Base-by-base conservation (phyloP, 371 early-diverging fungal genomes). In the Mucor circinelloides region DNA sequence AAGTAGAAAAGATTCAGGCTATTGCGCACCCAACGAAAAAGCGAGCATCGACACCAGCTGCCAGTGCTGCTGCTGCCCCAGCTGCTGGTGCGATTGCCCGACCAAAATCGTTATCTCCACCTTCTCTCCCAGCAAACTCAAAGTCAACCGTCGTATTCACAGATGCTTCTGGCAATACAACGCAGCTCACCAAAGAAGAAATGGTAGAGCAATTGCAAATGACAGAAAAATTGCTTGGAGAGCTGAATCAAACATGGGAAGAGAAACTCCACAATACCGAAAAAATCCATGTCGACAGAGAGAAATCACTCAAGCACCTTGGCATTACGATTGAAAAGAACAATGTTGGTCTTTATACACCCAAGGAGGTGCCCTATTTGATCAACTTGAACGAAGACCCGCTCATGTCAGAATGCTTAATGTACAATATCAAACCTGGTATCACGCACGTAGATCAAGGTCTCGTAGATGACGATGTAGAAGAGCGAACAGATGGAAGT, bases 311-410 rank as follows among this genome's bases (percentile, higher is more conserved):
- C 36, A 89, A 88, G 40, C 92, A 92, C 19, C 81, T 93, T 48
- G 94, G 93, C 19, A 92, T 93, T 56, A 76, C 87, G 3, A 78
- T 92, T 7, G 90, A 89, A 58, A 85, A 88, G 46, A 84, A 85
- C 38, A 81, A 88, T 15, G 87, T 91, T 6, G 94, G 94, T 1
- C 81, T 94, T 2, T 87, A 88, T 64, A 89, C 92, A 7, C 94
- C 95, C 3, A 89, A 90, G 60, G 86, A 87, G 55, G 84, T 88
- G 27, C 95, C 96, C 27, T 93, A 95, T 74, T 74, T 95, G 62
- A 89, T 94, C 64, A 95, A 94, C 64, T 80, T 94, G 44, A 93
- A 91, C 72, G 94, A 94, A 66, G 93, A 95, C 69, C 93, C 94
- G 25, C 84, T 91, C 40, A 89, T 93, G 90, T 89, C 91, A 7